A percentile compares a stretch with the other conserved stretches of the same genome.
Evolutionary conservation across 2,329 filamentous ascomycete genomes (phyloP).

Genomic region (Colletotrichum sp.): DNA sequence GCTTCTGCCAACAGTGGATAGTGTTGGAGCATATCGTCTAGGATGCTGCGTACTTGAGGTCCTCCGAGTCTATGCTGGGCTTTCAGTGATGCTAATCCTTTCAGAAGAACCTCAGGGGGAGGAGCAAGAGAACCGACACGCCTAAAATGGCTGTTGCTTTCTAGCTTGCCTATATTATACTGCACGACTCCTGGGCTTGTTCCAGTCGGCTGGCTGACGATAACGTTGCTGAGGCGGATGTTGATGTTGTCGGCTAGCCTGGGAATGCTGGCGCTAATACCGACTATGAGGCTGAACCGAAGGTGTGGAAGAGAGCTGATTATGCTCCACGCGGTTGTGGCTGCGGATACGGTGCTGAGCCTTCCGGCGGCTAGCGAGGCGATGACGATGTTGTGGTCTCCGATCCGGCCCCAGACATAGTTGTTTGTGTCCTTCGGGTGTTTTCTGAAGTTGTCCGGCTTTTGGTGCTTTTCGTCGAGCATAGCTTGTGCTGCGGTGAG

Average conservation of each 20-base stretch:
- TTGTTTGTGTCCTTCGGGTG: not conserved
- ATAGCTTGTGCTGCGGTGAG: not conserved
- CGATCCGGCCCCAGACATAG: slow-evolving; percentile 19
- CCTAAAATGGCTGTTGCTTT: not conserved
- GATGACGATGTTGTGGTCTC: slow-evolving; percentile 24
- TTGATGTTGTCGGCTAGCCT: slow-evolving; percentile 12
- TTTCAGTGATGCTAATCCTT: slow-evolving; percentile 3
- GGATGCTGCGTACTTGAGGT: slow-evolving; percentile 3
- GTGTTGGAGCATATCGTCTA: slow-evolving; percentile 15
- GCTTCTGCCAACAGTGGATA: slow-evolving; percentile 10
- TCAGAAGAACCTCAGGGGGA: slow-evolving; percentile 18
- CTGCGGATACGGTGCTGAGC: slow-evolving; percentile 7
- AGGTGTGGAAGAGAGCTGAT: slow-evolving; percentile 23
- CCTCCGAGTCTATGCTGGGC: slow-evolving; percentile 3
- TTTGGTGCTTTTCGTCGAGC: not conserved
- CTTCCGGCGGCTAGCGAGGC: slow-evolving; percentile 18
- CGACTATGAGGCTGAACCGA: slow-evolving; percentile 23
- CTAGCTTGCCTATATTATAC: slow-evolving; percentile 13
- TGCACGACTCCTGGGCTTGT: slow-evolving; percentile 14
- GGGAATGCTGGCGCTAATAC: slow-evolving; percentile 26
- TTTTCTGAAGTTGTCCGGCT: not conserved
- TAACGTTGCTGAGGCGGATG: slow-evolving; percentile 23
- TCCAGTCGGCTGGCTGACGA: too few relatives aligned
- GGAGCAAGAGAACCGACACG: slow-evolving; percentile 8
- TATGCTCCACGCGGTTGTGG: slow-evolving; percentile 29